Base-by-base conservation (phyloP, 108 stramenopile genomes). In the Aurantiochytrium sp. region DNA sequence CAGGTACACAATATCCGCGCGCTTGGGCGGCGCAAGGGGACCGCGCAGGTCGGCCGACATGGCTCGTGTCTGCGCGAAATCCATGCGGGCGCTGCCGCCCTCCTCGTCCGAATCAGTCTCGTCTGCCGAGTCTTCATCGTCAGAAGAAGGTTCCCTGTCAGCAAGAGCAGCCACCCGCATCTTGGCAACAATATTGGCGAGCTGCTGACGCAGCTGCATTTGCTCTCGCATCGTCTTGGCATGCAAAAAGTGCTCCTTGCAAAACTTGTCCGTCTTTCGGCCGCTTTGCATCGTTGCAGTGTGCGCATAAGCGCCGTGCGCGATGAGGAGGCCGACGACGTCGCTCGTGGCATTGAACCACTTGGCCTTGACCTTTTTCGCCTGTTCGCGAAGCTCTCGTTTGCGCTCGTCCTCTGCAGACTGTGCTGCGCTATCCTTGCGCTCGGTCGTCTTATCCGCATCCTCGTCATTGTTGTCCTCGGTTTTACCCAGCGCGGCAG, bases 391-490 rank as follows among this genome's bases (percentile, higher is more conserved):
- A 5, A 58, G 19, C 59, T 60, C 10, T 0, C 59, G 88, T 14
- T 60, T 59, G 19, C 42, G 16, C 43, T 59, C 59, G n/a, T 60
- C 29, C 59, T 88, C 88, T 29, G 58, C 60, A 18, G 35, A 35
- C 35, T 35, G 35, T 35, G 35, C 35, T 35, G 35, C 35, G 35
- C 35, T 35, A 35, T 35, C 35, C 35, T 28, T 43, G 8, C 28
- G 12, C 58, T 72, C n/a, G n/a, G 60, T 28, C 53, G 73, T 73
- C 59, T 87, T 91, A 18, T 93, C 91, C 5, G 90, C 93, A 51
- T 91, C 91, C 4, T 92, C 91, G 25, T 91, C 58, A 1, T 57
- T 16, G 28, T 49, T 25, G 19, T 44, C 60, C 16, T 87, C 58
- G 16, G 0, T 5, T 23, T 58, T 25, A 8, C 14, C 53, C 59